Base-by-base conservation (phyloP, 306 rosid genomes). In the Castanopsis chinensis region DNA sequence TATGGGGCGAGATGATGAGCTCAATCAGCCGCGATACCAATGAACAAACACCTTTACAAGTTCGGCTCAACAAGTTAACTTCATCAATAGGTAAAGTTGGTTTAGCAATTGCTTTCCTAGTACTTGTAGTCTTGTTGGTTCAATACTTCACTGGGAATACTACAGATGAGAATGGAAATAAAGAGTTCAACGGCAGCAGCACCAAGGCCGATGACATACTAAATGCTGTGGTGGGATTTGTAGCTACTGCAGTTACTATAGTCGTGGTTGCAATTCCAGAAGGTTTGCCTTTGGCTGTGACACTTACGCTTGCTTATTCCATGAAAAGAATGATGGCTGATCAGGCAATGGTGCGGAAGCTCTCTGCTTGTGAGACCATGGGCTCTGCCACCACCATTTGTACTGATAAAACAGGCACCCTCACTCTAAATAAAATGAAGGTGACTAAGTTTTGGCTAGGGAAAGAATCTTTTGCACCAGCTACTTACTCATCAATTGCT, bases 301-400 rank as follows among this genome's bases (percentile, higher is more conserved):
- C 83, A 0, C 69, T 86, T 1, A 86, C 87, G 18, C 87, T 77
- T 28, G 85, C 89, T 65, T 84, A 86, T 73, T 82, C 88, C 0
- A 86, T 86, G 87, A 88, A 86, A 83, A 88, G 72, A 76, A 79
- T 86, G 92, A 86, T 84, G 88, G 85, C 23, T 0, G 83, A 86
- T 17, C 63, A 81, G 1, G 88, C 88, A 5, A 77, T 88, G 80
- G 90, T 86, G 14, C n/a, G 83, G 30, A 82, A 83, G 78, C 85
- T 79, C 27, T 82, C 87, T 58, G 87, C 88, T 49, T 86, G 83
- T 5, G 85, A 88, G 76, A 86, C 83, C 0, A 82, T 86, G 85
- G 88, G 87, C 3, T 82, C 85, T 49, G 82, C 85, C 28, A 86
- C 88, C 35, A 68, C 80, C 1, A 86, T 88, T 27, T 88, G 82